Percentiles rank a stretch among this genome's conserved stretches.
Evolutionary conservation across 2,329 filamentous ascomycete species (phyloP).

Genomic region (Aspergillus ochraceus): DNA sequence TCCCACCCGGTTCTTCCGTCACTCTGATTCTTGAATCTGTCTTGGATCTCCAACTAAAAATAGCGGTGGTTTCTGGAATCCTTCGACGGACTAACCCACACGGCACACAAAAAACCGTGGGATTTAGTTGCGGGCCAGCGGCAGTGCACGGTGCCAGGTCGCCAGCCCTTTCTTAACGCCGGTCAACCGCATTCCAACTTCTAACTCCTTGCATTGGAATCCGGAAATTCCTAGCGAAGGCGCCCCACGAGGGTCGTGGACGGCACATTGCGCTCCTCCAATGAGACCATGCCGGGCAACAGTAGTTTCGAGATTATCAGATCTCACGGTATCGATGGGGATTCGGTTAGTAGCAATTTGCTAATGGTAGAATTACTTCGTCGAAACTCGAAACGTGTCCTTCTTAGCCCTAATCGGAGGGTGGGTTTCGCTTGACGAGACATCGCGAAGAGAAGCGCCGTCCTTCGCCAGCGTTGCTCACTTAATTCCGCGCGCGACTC

Average conservation of each 20-base stretch:
- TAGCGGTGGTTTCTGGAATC: slow-evolving; percentile 33
- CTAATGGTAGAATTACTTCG: not conserved
- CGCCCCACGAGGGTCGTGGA: slow-evolving; percentile 2
- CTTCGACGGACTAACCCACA: slow-evolving; percentile 21
- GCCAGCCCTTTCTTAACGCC: not conserved
- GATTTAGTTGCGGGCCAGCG: not conserved
- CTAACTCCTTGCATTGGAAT: not conserved
- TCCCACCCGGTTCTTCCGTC: slow-evolving; percentile 5
- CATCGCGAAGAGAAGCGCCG: not conserved
- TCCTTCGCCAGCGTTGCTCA: not conserved
- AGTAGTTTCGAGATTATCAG: slow-evolving; percentile 1
- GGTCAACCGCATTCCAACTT: not conserved
- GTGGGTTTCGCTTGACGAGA: not conserved
- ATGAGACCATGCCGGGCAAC: not conserved
- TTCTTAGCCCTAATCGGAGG: not conserved
- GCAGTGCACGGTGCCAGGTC: slow-evolving; percentile 4
- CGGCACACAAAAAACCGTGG: slow-evolving; percentile 1
- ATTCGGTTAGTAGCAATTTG: not conserved
- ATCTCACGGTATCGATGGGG: not conserved
- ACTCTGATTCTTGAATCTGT: slow-evolving; percentile 5
- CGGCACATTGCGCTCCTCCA: slow-evolving; percentile 1
- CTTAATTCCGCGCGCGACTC: not conserved
- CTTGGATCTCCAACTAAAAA: slow-evolving; percentile 28
- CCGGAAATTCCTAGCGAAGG: not conserved
- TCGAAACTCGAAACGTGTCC: not conserved